Conservation (phyloP, 208 protist genomes). For the Leishmania braziliensis region DNA sequence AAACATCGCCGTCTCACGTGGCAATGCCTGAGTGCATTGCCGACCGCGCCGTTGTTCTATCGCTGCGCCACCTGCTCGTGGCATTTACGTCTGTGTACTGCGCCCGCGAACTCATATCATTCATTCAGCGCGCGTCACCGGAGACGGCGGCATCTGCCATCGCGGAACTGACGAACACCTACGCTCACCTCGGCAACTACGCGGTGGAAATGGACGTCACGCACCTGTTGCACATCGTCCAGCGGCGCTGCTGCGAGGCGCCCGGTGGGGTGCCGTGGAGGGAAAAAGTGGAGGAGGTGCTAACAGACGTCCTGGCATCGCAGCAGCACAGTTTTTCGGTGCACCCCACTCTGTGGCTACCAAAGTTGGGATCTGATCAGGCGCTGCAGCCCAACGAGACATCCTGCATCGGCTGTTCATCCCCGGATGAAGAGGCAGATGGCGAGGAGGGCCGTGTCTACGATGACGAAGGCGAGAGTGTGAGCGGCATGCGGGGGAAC, state of each 20-base stretch:
- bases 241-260: slow-evolving; percentile 28
- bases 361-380: slow-evolving; percentile 12
- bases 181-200: slow-evolving; percentile 48
- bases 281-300: slow-evolving; percentile 18
- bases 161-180: slow-evolving; percentile 21
- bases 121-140: slow-evolving; percentile 15
- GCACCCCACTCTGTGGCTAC: slow-evolving; percentile 36
- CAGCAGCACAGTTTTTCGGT: slow-evolving; percentile 23
- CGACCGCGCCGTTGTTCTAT: slow-evolving; percentile 43
- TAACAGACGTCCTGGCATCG: slow-evolving; percentile 23
- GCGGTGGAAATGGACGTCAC: slow-evolving; percentile 69
- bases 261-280: background rate
- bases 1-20: background rate
- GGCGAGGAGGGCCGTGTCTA: background rate
- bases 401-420: background rate
- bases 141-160: slow-evolving; percentile 9
- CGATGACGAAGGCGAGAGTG: background rate
- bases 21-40: slow-evolving; percentile 41
- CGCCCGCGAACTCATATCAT: slow-evolving; percentile 36
- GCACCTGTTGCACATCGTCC: slow-evolving; percentile 58
- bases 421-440: background rate
- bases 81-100: slow-evolving; percentile 61
- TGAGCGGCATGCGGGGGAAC: background rate
- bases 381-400: slow-evolving; percentile 7
- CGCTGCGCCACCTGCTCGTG: slow-evolving; percentile 54